phyloP scores from a whole-genome alignment of 164 flowering plant genomes.

The Echeveria elegans region DNA sequence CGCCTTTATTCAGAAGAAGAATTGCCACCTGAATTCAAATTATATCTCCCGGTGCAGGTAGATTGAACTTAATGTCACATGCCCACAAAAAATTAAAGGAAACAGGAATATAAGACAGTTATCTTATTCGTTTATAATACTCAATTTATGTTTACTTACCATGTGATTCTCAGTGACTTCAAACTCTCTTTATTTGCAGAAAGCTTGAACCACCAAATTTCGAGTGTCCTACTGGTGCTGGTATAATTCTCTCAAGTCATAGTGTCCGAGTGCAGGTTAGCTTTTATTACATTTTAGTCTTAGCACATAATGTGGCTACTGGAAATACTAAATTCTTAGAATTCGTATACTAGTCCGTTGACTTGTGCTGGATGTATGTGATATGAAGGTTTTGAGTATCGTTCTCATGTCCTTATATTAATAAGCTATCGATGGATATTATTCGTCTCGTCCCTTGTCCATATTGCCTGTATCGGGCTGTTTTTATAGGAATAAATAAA shows the following conservation, averaged over 20 bases:
- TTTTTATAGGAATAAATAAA: no score
- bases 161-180: background rate
- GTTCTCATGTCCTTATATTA: background rate
- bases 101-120: background rate
- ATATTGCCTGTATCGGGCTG: no score
- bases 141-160: background rate
- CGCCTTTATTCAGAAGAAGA: conserved; percentile 96
- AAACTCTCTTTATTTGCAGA: background rate
- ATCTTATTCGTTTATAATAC: background rate
- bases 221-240: background rate
- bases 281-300: background rate
- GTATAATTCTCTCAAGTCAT: background rate
- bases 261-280: background rate
- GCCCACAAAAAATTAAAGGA: background rate
- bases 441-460: no score
- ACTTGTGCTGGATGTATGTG: background rate
- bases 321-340: background rate
- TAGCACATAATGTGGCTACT: background rate
- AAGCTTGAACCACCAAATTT: conserved; percentile 1
- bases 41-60: conserved; percentile 93
- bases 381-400: background rate
- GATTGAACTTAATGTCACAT: background rate
- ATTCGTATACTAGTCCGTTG: background rate
- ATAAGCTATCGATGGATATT: background rate
- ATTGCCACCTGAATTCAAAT: conserved; percentile 92